Base-by-base conservation (phyloP, 805 yeast species). In the Lipomyces starkeyi region DNA sequence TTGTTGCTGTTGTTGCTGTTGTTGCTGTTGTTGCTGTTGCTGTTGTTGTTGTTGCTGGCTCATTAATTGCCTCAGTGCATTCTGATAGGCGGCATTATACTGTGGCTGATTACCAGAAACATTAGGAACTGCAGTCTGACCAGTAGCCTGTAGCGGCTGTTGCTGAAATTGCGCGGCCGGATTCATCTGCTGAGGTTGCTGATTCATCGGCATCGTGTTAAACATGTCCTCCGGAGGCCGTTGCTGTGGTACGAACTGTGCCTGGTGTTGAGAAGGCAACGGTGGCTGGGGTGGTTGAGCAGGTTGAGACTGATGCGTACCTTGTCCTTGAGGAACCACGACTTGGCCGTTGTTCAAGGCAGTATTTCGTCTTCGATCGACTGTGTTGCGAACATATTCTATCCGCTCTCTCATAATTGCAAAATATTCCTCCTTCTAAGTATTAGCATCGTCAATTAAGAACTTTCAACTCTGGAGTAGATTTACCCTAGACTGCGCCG, bases 21-120 rank as follows among this genome's bases (percentile, higher is more conserved):
- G 27, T 3, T 25, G 27, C 3, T 25, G 53, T 20, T 58, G 61
- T 22, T 35, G 55, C 5, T 25, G 57, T 3, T 43, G 56, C 35
- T 27, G 56, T 34, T 43, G 62, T 4, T 59, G 62, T n/a, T 59
- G 62, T 22, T 59, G 70, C 54, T 63, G 66, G 9, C 64, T 53
- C 69, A 67, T 67, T n/a, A 65, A 40, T 55, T 69, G 72, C 27
- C 71, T 59, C 22, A 69, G 56, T 3, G 68, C 71, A 29, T 64
- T 63, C 58, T 62, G 68, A 43, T 69, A 69, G 22, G 72, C 63
- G 13, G 60, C 53, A 55, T 52, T 63, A 47, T 47, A 63, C 25
- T 47, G 54, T 37, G 54, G 55, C 43, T 61, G 65, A 14, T 54
- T 27, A 27, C 56, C 56, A 53, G 32, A 22, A 53, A 20, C 56